Percentiles rank a stretch among this genome's conserved stretches.
Conservation (phyloP, 225 moss, liverwort and hornwort genomes). For the Straminergon stramineum region DNA sequence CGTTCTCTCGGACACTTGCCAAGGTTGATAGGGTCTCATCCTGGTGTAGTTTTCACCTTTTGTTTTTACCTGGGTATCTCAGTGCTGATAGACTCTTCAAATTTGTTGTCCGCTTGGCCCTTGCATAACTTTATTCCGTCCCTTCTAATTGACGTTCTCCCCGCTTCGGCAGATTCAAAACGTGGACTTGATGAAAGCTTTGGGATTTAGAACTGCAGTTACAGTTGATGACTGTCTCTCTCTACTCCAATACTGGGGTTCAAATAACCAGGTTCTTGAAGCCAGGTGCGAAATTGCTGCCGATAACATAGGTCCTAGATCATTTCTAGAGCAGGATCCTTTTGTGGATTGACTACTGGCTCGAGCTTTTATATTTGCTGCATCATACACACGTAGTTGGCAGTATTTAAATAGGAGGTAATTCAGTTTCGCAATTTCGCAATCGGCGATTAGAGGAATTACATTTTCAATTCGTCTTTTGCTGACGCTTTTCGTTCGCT, state of each 20-base stretch:
- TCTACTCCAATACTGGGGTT: constrained; percentile 50
- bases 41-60: not conserved
- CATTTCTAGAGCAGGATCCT: not conserved
- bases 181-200: constrained; percentile 39
- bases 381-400: not conserved
- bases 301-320: not conserved
- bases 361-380: not conserved
- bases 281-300: constrained; percentile 41
- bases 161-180: constrained; percentile 46
- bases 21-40: not conserved
- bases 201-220: constrained; percentile 71
- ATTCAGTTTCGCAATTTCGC: not conserved
- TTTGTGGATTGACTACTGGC: not conserved
- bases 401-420: not conserved
- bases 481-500: not conserved
- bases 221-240: constrained; percentile 61
- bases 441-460: not conserved
- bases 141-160: not conserved
- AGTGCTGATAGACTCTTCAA: not conserved
- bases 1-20: not conserved
- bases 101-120: not conserved
- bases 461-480: not conserved
- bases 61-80: not conserved
- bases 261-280: constrained; percentile 27
- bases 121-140: not conserved